Percentiles rank a stretch among this genome's conserved stretches.
Evolutionary conservation across 768 basidiomycete genomes (phyloP).

Genomic region (Pleurotus tuoliensis): DNA sequence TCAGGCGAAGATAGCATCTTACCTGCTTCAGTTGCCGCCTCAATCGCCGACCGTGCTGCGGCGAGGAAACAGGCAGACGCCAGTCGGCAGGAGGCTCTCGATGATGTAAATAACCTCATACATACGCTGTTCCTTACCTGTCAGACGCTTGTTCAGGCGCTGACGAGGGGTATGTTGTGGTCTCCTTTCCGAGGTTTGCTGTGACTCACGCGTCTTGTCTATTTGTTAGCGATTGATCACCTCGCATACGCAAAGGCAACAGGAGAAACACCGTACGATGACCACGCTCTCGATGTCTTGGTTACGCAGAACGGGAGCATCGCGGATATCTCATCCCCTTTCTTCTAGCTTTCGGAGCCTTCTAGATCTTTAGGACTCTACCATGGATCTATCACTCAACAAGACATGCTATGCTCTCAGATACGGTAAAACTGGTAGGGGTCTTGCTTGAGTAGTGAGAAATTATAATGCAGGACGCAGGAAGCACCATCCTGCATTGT

Average conservation of each 20-base stretch:
- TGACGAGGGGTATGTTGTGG: background rate
- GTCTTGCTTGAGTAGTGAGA: too few species aligned
- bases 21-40: background rate
- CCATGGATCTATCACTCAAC: too few species aligned
- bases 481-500: too few species aligned
- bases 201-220: background rate
- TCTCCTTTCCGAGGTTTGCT: background rate
- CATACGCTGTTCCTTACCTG: background rate
- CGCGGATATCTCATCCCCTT: background rate
- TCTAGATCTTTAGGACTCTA: too few species aligned
- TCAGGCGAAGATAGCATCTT: background rate
- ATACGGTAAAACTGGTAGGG: too few species aligned
- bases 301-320: background rate
- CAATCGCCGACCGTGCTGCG: background rate
- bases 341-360: background rate
- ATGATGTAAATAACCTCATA: background rate
- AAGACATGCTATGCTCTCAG: too few species aligned
- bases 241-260: background rate
- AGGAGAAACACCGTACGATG: background rate
- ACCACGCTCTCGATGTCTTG: background rate
- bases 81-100: background rate
- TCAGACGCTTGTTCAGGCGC: background rate
- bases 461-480: too few species aligned
- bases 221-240: background rate
- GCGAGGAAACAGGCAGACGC: background rate